Conservation (phyloP, 495 filamentous ascomycete genomes). For the Penicillium cataractarum region DNA sequence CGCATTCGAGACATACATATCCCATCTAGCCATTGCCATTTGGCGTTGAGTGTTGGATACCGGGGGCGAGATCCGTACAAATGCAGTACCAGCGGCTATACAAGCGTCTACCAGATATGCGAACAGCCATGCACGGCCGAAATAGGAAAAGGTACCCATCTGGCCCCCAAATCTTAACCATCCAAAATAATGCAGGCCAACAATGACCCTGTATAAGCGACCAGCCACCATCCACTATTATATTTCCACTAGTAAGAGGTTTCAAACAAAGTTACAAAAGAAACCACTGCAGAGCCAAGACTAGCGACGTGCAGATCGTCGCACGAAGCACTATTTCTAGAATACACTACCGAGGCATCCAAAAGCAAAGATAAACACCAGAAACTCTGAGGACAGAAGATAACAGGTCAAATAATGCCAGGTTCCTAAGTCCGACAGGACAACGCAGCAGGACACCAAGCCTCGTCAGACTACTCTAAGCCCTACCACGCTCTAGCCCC, state of each 20-base stretch:
- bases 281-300: background rate
- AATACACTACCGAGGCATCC: background rate
- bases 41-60: background rate
- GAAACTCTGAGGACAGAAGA: too few relatives aligned
- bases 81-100: constrained; percentile 2
- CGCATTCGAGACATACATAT: background rate
- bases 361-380: background rate
- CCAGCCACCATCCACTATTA: background rate
- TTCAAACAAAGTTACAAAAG: background rate
- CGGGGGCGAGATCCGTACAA: background rate
- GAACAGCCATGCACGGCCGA: background rate
- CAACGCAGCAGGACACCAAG: background rate
- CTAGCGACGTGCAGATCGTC: background rate
- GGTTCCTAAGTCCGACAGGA: background rate
- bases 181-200: background rate
- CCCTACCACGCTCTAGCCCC: background rate
- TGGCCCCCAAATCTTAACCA: background rate
- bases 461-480: background rate
- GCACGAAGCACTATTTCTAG: background rate
- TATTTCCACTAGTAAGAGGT: background rate
- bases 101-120: background rate
- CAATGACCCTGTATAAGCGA: background rate
- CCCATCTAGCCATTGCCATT: background rate
- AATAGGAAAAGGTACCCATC: background rate
- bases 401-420: background rate